A percentile compares a stretch with the other conserved stretches of the same genome.
Conservation (phyloP, 768 basidiomycete genomes). For the Lentinus tigrinus region DNA sequence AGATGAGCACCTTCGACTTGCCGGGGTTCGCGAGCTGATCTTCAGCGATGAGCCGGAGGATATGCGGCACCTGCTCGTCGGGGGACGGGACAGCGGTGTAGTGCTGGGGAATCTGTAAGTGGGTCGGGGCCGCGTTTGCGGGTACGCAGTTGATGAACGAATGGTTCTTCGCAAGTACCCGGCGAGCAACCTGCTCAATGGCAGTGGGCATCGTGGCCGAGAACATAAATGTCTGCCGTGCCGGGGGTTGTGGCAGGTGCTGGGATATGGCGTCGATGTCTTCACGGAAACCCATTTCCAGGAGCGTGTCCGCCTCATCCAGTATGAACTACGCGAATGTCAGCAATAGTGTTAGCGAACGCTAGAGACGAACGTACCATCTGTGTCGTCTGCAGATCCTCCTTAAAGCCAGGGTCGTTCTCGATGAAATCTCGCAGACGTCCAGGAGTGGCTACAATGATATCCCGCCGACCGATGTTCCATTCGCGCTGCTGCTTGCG, state of each 20-base stretch:
- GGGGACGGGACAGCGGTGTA: slow-evolving; percentile 70
- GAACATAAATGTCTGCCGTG: slow-evolving; percentile 90
- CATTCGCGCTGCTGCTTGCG: slow-evolving; percentile 66
- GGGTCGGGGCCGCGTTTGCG: slow-evolving; percentile 59
- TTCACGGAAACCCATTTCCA: slow-evolving; percentile 90
- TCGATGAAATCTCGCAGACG: slow-evolving; percentile 73
- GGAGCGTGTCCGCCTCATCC: slow-evolving; percentile 88
- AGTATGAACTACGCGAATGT: slow-evolving; percentile 63
- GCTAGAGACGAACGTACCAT: slow-evolving; percentile 44
- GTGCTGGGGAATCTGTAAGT: slow-evolving; percentile 79
- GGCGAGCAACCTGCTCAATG: slow-evolving; percentile 69
- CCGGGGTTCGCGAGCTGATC: slow-evolving; percentile 77
- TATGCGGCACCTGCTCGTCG: slow-evolving; percentile 71
- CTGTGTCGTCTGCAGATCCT: slow-evolving; percentile 52
- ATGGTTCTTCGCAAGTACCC: slow-evolving; percentile 59
- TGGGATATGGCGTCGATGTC: slow-evolving; percentile 75
- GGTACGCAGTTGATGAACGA: slow-evolving; percentile 72
- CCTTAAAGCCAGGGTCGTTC: slow-evolving; percentile 53
- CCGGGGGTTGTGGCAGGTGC: slow-evolving; percentile 56
- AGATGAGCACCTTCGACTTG: slow-evolving; percentile 75
- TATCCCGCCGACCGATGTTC: slow-evolving; percentile 62
- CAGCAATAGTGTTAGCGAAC: background rate
- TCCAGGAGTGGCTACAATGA: slow-evolving; percentile 91
- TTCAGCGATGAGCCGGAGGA: slow-evolving; percentile 78
- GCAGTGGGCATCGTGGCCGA: slow-evolving; percentile 79